Percentiles rank a stretch among this genome's conserved stretches.
These are phyloP conservation scores for Tetrahymena elliotti DNA, from an alignment of 73 alveolate species.

Conservation along the genomic window DNA sequence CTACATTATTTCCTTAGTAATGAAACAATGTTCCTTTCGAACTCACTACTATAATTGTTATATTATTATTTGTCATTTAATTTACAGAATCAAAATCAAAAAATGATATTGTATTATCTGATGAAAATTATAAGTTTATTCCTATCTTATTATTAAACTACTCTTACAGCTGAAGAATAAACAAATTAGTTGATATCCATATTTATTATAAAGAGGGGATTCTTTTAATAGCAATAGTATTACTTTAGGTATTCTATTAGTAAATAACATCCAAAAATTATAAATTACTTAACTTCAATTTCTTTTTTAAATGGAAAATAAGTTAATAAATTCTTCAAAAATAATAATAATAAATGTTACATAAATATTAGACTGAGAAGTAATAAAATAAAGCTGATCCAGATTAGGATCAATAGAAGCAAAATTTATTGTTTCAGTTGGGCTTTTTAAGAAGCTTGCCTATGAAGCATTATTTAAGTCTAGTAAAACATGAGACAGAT, in stretches of 20 bases:
- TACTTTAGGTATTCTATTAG: background rate
- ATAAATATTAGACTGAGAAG: background rate
- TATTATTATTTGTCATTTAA: background rate
- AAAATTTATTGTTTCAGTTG: background rate
- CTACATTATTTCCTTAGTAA: background rate
- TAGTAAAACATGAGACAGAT: background rate
- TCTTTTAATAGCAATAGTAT: background rate
- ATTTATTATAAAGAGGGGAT: background rate
- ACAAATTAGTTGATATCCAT: background rate
- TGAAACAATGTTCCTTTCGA: background rate
- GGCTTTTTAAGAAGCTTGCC: background rate
- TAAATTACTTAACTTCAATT: background rate
- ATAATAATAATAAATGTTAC: background rate
- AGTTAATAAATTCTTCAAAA: too few species aligned
- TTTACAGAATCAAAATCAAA: background rate
- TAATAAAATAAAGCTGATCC: background rate
- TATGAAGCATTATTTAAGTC: background rate
- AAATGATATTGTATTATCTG: background rate
- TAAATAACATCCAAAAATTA: background rate
- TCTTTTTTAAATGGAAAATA: background rate
- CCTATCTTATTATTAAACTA: background rate
- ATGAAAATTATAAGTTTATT: background rate
- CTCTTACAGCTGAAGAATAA: background rate
- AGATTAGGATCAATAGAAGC: background rate
- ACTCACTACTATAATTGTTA: background rate